Evolutionary conservation across 2,329 filamentous ascomycete genomes (phyloP), one percentile per base, ranked within the genome.

Genomic region (Ophiostoma sp.): DNA sequence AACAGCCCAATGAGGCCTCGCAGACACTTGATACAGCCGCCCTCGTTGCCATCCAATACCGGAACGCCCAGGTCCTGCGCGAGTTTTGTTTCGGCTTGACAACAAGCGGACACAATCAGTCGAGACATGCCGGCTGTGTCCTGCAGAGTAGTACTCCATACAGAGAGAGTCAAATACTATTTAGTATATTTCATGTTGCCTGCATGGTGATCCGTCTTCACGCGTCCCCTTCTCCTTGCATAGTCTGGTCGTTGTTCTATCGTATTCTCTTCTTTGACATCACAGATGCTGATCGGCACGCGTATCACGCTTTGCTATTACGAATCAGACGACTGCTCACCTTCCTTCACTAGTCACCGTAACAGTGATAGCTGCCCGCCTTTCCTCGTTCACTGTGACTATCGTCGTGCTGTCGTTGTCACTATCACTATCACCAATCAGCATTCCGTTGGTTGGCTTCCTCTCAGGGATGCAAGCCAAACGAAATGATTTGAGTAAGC

Each of bases 371-470:
- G 52, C 52, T 23, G 23, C 52, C 27, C n/a, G 10, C 52, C 23
- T 57, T 57, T 57, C n/a, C 20, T 27, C 0, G 15, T 48, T 48
- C 2, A 11, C 8, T 41, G 39, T 11, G 10, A 41, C 39, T 13
- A 41, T 23, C n/a, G 11, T 36, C 35, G 6, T 27, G 7, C 23
- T 39, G 64, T 27, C 36, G 36, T 27, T 41, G 41, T 41, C 64
- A 67, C 64, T 41, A 67, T 67, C 64, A 67, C 64, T 67, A 23
- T 67, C 64, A 67, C 64, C 35, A 41, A 23, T 44, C 64, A 20
- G 36, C 15, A 35, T 20, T 31, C 60, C 15, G 54, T n/a, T 64
- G 60, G 60, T n/a, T 31, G 31, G 31, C 7, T 62, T 62, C 31
- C 31, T 57, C 27, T 3, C 15, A 15, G 27, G 31, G 2, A 17